These are phyloP conservation scores for Didymella glomerata DNA, from an alignment of 2,329 filamentous ascomycete species.

Conservation along the genomic window DNA sequence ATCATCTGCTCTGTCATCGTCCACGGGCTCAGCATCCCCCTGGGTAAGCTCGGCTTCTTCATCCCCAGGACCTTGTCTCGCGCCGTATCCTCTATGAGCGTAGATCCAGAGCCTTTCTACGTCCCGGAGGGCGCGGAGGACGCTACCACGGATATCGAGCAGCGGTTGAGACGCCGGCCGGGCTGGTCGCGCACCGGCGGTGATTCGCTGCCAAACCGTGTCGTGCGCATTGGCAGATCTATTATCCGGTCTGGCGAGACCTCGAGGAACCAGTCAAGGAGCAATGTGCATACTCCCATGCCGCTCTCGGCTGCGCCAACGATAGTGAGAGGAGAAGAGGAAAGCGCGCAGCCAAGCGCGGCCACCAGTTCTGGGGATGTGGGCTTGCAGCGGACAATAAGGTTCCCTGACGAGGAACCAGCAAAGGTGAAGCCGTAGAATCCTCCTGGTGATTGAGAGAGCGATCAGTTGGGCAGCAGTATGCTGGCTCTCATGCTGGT, in stretches of 20 bases:
- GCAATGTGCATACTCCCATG: conserved; percentile 17
- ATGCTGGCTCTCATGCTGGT: neutral
- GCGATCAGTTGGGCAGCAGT: neutral
- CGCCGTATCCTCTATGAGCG: conserved; percentile 43
- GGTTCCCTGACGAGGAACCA: neutral
- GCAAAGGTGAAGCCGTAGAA: neutral
- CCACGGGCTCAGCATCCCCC: conserved; percentile 81
- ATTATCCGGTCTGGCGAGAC: conserved; percentile 38
- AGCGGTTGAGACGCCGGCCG: conserved; percentile 35
- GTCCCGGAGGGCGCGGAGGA: conserved; percentile 29
- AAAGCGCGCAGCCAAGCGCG: neutral
- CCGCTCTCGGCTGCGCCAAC: conserved; percentile 19
- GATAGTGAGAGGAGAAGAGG: conserved; percentile 18
- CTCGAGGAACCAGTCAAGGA: conserved; percentile 20
- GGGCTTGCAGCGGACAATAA: neutral
- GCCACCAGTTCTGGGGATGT: neutral
- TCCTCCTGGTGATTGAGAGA: neutral
- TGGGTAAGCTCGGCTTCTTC: conserved; percentile 71
- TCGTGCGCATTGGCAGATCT: conserved; percentile 48
- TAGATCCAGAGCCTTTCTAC: conserved; percentile 42
- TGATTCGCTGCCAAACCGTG: conserved; percentile 38
- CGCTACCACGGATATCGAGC: conserved; percentile 33
- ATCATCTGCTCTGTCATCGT: conserved; percentile 84
- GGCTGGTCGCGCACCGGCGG: conserved; percentile 33
- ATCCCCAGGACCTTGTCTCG: conserved; percentile 70